A percentile compares a stretch with the other conserved stretches of the same genome.
Evolutionary conservation across 441 rosid genomes (phyloP).

Genomic region (Francoa sonchifolia): DNA sequence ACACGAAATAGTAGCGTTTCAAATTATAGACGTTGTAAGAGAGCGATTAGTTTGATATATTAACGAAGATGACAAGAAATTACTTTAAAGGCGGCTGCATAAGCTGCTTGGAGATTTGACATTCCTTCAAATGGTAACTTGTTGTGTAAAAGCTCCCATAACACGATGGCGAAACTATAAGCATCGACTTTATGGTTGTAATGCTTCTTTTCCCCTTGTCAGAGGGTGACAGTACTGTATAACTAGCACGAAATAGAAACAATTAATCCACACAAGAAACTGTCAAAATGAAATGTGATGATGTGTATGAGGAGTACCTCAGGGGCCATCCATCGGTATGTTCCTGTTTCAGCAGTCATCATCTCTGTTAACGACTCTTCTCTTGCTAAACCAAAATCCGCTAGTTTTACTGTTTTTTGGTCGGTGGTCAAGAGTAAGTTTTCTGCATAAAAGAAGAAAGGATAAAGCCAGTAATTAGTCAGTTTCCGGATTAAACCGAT

Average conservation of each 20-base stretch:
- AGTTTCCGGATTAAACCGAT: not conserved
- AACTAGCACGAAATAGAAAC: conserved; percentile 23
- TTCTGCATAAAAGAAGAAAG: conserved; percentile 23
- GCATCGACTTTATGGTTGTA: conserved; percentile 62
- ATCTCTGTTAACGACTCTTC: conserved; percentile 61
- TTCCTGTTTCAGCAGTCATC: conserved; percentile 70
- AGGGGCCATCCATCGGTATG: conserved; percentile 64
- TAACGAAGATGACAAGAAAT: not conserved
- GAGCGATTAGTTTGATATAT: not conserved
- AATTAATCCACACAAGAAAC: not conserved
- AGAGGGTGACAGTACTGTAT: conserved; percentile 53
- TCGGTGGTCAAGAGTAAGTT: conserved; percentile 56
- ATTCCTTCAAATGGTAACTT: conserved; percentile 51
- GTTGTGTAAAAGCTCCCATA: conserved; percentile 58
- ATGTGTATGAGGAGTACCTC: conserved; percentile 24
- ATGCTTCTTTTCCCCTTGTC: conserved; percentile 61
- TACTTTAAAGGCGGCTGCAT: conserved; percentile 60
- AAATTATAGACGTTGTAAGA: conserved; percentile 1
- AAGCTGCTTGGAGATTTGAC: conserved; percentile 67
- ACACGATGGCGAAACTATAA: conserved; percentile 47
- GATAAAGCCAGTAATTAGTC: not conserved
- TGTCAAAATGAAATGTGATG: not conserved
- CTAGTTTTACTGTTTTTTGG: conserved; percentile 45
- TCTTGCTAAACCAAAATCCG: conserved; percentile 60
- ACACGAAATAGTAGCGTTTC: conserved; percentile 2